Base-by-base conservation (phyloP, 345 rosid genomes). In the Murraya paniculata region DNA sequence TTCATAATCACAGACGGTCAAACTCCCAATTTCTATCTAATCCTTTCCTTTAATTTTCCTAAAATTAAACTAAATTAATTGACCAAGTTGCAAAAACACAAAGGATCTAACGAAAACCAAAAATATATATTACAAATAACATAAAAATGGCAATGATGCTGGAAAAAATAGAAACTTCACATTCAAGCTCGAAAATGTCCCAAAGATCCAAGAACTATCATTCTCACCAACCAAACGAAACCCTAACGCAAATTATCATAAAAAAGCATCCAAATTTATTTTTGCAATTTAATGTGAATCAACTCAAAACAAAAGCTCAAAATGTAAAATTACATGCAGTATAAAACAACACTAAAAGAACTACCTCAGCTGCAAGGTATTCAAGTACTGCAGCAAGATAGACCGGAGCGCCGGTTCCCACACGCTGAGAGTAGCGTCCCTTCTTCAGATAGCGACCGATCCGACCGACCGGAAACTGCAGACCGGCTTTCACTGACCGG, bases 371-470 rank as follows among this genome's bases (percentile, higher is more conserved):
- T 2, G 97, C 98, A 7, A 91, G 90, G 68, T 91, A 93, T 67
- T 93, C 98, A 4, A 93, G 98, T 3, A 93, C 98, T 8, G 95
- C 93, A 65, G 97, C 97, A 41, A 92, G 83, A 75, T 92, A 91
- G 19, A 93, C 92, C 7, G 94, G 95, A 87, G 95, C 93, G 25
- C 95, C 97, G 48, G 89, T 73, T 22, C 94, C 95, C 9, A 91
- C 92, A 13, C 95, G 89, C 77, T 87, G 81, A 2, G 94, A 76
- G 56, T 93, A 91, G 13, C 95, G 88, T 4, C 97, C 95, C 75
- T 90, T 89, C 88, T 91, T 93, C 65, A 93, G 82, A 77, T 89
- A 93, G 39, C 95, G 87, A 14, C 94, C 97, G 84, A 90, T 91
- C 48, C 97, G 83, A 61, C 97, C 94, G 53, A 93, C 97, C 1